Evolutionary conservation across 208 protist species (phyloP).

Genomic region (Acanthamoeba castellanii): DNA sequence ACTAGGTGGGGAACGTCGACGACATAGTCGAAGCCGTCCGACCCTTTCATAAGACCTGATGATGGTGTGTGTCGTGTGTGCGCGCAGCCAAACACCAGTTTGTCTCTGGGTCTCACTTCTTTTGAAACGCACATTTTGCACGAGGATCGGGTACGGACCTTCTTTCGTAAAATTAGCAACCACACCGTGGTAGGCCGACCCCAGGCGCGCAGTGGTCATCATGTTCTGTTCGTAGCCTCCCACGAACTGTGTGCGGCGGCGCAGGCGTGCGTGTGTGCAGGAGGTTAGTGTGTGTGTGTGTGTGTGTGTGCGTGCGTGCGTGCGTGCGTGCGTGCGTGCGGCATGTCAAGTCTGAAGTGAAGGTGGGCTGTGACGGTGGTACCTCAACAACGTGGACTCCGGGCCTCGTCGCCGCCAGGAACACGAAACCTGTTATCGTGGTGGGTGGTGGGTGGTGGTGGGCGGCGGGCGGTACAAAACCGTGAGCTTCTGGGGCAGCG

Average conservation of each 20-base stretch:
- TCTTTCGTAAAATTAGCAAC: background rate
- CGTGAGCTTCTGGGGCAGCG: background rate
- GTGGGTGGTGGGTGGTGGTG: background rate
- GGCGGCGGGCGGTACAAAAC: too few species aligned
- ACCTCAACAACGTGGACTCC: conserved; percentile 8
- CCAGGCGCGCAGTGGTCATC: conserved; percentile 7
- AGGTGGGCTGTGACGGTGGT: background rate
- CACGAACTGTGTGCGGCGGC: background rate
- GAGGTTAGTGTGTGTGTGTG: too few species aligned
- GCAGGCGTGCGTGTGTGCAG: too few species aligned
- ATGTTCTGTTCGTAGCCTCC: conserved; percentile 23
- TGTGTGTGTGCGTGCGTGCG: too few species aligned
- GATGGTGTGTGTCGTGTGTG: background rate
- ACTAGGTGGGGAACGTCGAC: conserved; percentile 6
- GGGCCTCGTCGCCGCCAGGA: background rate
- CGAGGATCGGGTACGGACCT: background rate
- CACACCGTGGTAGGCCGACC: background rate
- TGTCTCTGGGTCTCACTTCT: too few species aligned
- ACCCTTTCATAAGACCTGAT: background rate
- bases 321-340: too few species aligned
- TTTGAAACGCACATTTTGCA: background rate
- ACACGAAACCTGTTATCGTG: background rate
- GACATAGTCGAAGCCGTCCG: background rate
- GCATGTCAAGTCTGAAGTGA: too few species aligned
- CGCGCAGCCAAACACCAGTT: background rate